phyloP scores from a whole-genome alignment of 2,329 filamentous ascomycete genomes.

The Tympanopsis confertula region DNA sequence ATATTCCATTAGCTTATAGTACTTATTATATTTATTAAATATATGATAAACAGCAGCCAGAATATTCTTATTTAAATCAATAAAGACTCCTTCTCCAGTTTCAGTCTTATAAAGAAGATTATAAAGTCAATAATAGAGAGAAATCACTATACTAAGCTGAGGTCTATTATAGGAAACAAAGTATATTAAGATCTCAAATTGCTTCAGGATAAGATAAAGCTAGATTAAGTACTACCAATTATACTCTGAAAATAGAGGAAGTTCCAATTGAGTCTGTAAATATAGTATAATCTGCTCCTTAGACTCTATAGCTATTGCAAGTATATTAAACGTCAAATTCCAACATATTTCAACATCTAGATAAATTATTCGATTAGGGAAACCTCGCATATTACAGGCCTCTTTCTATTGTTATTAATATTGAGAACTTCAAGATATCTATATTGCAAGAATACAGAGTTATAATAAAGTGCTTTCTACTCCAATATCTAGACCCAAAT shows the following conservation, averaged over 20 bases:
- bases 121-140: slow-evolving; percentile 4
- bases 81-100: not conserved
- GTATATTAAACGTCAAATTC: slow-evolving; percentile 1
- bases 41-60: not conserved
- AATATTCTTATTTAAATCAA: slow-evolving; percentile 1
- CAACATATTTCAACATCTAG: slow-evolving; percentile 6
- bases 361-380: slow-evolving; percentile 3
- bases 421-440: slow-evolving; percentile 6
- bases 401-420: slow-evolving; percentile 6
- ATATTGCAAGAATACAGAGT: slow-evolving; percentile 6
- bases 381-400: not conserved
- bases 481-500: not conserved
- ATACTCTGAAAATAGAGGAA: not conserved
- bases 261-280: not conserved
- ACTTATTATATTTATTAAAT: not conserved
- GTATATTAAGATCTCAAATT: not conserved
- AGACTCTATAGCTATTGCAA: not conserved
- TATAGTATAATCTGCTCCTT: not conserved
- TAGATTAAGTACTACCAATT: not conserved
- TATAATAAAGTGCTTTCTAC: slow-evolving; percentile 5
- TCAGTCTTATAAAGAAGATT: slow-evolving; percentile 3
- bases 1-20: slow-evolving; percentile 4
- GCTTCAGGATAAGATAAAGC: not conserved
- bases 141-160: slow-evolving; percentile 4
- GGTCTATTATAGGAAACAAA: slow-evolving; percentile 2